Percentiles rank a stretch among this genome's conserved stretches.
phyloP scores from a whole-genome alignment of 176 grass and related monocot species.

The Zoysia pacifica region DNA sequence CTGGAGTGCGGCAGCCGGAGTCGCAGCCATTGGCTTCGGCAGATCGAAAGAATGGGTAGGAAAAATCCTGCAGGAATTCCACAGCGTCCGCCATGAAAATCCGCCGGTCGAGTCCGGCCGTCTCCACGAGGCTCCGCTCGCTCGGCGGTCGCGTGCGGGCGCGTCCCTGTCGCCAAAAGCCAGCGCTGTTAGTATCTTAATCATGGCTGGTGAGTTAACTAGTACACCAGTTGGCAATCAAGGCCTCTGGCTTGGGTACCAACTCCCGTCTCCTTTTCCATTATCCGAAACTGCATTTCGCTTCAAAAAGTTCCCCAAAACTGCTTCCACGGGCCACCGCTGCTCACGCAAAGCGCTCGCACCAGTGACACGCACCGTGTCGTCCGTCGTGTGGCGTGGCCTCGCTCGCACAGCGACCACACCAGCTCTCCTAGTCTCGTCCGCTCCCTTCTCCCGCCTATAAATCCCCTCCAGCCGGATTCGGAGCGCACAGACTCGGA shows the following conservation, averaged over 20 bases:
- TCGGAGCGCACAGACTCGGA: constrained; percentile 40
- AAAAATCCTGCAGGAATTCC: neutral
- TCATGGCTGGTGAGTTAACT: neutral
- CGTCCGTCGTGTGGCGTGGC: neutral
- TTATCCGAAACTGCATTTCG: constrained; percentile 18
- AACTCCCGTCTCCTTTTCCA: neutral
- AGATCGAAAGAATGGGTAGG: too few relatives aligned
- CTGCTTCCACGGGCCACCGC: neutral
- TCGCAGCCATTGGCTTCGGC: too few relatives aligned
- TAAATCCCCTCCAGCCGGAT: constrained; percentile 30
- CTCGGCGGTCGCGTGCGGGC: neutral
- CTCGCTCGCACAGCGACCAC: too few relatives aligned
- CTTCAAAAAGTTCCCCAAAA: too few relatives aligned
- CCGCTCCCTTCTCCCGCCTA: constrained; percentile 18
- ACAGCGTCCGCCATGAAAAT: constrained; percentile 9
- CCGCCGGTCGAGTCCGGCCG: neutral
- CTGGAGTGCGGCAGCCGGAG: too few relatives aligned
- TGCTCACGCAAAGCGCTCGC: neutral
- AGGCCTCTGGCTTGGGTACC: constrained; percentile 2
- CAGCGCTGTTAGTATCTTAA: constrained; percentile 3
- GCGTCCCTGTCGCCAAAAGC: constrained; percentile 39
- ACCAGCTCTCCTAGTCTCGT: too few relatives aligned
- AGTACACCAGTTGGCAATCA: neutral
- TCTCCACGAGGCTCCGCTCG: neutral
- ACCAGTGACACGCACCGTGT: neutral